These are phyloP conservation scores for Eucalyptus curtisii DNA, from an alignment of 345 rosid species.

Conservation along the genomic window DNA sequence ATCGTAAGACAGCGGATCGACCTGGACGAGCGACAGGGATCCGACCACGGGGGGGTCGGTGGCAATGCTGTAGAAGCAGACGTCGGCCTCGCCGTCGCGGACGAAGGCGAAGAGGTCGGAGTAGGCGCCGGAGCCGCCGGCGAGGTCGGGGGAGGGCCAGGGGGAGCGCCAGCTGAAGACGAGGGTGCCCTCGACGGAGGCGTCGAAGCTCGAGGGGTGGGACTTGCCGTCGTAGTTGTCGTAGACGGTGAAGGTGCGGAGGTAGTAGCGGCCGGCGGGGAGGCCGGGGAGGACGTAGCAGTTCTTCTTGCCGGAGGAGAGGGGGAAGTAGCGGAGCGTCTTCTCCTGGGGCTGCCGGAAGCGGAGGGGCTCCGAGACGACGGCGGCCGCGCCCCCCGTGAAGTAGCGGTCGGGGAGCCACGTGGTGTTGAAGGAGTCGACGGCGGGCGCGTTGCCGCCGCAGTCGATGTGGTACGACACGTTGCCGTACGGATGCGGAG, in stretches of 20 bases:
- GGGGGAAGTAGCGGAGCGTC: constrained; percentile 86
- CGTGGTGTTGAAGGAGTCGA: constrained; percentile 43
- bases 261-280: constrained; percentile 77
- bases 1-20: constrained; percentile 63
- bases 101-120: constrained; percentile 86
- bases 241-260: constrained; percentile 93
- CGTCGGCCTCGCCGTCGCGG: constrained; percentile 64
- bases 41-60: constrained; percentile 93
- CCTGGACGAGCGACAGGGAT: constrained; percentile 57
- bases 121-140: constrained; percentile 77
- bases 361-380: constrained; percentile 89
- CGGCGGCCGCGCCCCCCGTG: constrained; percentile 61
- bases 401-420: constrained; percentile 76
- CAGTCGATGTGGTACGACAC: constrained; percentile 69
- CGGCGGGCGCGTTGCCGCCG: constrained; percentile 59
- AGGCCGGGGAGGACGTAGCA: constrained; percentile 71
- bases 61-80: constrained; percentile 91
- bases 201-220: constrained; percentile 79
- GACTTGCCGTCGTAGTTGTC: constrained; percentile 93
- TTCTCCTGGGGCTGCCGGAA: constrained; percentile 74
- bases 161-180: constrained; percentile 96
- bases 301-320: constrained; percentile 87
- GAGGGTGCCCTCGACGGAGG: constrained; percentile 79
- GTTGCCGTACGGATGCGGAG: constrained; percentile 1
- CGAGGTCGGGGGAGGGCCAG: constrained; percentile 44